Evolutionary conservation across 2,329 filamentous ascomycete species (phyloP).

Genomic region (Ilyonectria destructans): DNA sequence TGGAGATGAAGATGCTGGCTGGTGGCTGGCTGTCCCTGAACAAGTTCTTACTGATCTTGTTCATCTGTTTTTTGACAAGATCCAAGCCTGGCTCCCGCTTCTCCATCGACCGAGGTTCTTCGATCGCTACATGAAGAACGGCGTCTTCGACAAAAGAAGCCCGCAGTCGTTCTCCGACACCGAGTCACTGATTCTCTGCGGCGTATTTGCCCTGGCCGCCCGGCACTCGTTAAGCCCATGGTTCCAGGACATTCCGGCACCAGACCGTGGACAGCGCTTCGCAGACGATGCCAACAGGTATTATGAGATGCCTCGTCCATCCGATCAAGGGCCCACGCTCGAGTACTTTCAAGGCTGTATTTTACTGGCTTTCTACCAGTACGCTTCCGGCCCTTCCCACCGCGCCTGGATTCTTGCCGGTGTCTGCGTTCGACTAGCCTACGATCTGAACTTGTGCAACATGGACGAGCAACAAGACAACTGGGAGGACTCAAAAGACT

Average conservation of each 20-base stretch:
- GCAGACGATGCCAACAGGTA: conserved; percentile 4
- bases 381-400: conserved; percentile 11
- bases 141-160: background rate
- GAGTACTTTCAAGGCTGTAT: conserved; percentile 21
- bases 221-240: conserved; percentile 8
- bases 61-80: conserved; percentile 19
- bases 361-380: conserved; percentile 11
- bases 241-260: conserved; percentile 1
- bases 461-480: conserved; percentile 16
- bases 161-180: conserved; percentile 5
- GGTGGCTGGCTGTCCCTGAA: conserved; percentile 10
- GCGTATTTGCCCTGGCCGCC: conserved; percentile 11
- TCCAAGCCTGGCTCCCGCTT: conserved; percentile 21
- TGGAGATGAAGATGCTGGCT: background rate
- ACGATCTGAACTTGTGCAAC: conserved; percentile 17
- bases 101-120: conserved; percentile 21
- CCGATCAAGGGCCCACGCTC: conserved; percentile 1
- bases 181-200: conserved; percentile 9
- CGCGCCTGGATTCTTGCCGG: conserved; percentile 15
- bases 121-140: conserved; percentile 2
- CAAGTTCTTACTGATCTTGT: conserved; percentile 9
- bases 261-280: conserved; percentile 9
- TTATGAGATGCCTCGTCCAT: conserved; percentile 1
- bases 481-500: conserved; percentile 1
- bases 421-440: conserved; percentile 19